These are phyloP conservation scores for Hamigera avellanea DNA, from an alignment of 495 filamentous ascomycete species.

Conservation along the genomic window DNA sequence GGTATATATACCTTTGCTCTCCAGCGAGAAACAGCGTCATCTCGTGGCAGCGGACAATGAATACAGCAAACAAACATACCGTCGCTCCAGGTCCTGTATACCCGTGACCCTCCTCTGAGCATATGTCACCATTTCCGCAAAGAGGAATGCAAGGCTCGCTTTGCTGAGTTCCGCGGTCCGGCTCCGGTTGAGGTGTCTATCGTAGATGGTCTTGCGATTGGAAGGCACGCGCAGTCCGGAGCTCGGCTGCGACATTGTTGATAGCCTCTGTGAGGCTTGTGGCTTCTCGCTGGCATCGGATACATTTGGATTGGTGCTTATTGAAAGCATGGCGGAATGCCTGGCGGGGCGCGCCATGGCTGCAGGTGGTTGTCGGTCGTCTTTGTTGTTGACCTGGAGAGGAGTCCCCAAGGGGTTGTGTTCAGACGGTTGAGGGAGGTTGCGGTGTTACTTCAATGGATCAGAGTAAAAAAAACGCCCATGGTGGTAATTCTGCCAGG, in stretches of 20 bases:
- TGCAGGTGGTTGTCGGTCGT: not conserved
- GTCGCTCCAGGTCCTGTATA: constrained; percentile 86
- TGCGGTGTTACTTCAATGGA: too few relatives aligned
- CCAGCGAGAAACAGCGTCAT: too few relatives aligned
- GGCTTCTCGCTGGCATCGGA: constrained; percentile 16
- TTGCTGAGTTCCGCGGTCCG: constrained; percentile 80
- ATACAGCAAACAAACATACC: constrained; percentile 41
- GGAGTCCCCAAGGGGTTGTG: too few relatives aligned
- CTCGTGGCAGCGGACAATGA: too few relatives aligned
- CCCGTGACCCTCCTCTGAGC: constrained; percentile 82
- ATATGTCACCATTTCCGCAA: constrained; percentile 94
- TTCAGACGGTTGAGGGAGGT: too few relatives aligned
- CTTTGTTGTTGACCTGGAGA: too few relatives aligned
- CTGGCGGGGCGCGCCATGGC: constrained; percentile 25
- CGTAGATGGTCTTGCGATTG: constrained; percentile 94
- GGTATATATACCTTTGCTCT: too few relatives aligned
- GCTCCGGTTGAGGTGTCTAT: constrained; percentile 83
- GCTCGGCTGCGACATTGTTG: constrained; percentile 26
- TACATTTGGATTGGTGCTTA: constrained; percentile 17
- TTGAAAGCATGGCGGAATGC: constrained; percentile 27
- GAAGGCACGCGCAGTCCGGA: constrained; percentile 85
- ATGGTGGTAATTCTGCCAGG: too few relatives aligned
- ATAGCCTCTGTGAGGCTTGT: constrained; percentile 14
- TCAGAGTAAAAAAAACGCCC: too few relatives aligned
- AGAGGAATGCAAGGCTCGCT: constrained; percentile 89